A percentile compares a stretch with the other conserved stretches of the same genome.
phyloP scores from a whole-genome alignment of 108 stramenopile genomes.

The Pseudonitzschia multistriata region DNA sequence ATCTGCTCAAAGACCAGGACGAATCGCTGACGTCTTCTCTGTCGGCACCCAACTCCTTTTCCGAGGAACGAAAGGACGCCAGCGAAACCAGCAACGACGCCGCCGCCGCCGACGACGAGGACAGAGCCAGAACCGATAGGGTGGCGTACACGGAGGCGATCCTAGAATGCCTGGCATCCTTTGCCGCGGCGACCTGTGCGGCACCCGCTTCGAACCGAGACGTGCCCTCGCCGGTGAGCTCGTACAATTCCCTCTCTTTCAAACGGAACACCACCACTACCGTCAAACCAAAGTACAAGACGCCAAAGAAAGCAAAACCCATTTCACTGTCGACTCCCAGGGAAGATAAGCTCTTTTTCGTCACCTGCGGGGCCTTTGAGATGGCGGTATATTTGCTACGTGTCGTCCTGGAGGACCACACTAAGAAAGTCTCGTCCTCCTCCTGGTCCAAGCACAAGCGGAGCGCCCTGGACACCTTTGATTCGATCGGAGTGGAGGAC shows the following conservation, averaged over 20 bases:
- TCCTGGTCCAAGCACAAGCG: slow-evolving; percentile 5
- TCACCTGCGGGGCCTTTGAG: slow-evolving; percentile 7
- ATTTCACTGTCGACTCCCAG: neutral
- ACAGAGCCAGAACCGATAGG: neutral
- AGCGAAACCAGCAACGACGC: neutral
- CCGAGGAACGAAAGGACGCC: slow-evolving; percentile 4
- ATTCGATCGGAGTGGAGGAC: slow-evolving; percentile 11
- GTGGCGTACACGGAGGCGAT: neutral
- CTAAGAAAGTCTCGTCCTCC: neutral
- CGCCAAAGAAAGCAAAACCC: neutral
- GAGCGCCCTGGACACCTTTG: neutral
- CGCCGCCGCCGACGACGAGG: neutral
- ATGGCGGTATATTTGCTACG: slow-evolving; percentile 1
- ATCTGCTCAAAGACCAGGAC: neutral
- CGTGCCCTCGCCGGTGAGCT: neutral
- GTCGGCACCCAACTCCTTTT: neutral
- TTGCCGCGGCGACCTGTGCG: neutral
- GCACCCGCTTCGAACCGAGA: neutral
- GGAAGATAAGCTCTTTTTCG: slow-evolving; percentile 2
- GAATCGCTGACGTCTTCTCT: neutral
- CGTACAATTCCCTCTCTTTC: slow-evolving; percentile 6
- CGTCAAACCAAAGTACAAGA: neutral
- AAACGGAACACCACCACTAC: neutral
- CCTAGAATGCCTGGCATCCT: slow-evolving; percentile 2
- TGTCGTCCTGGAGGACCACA: slow-evolving; percentile 4